Evolutionary conservation across 129 eudicot species (phyloP).

Genomic region (Cynara cardunculus): DNA sequence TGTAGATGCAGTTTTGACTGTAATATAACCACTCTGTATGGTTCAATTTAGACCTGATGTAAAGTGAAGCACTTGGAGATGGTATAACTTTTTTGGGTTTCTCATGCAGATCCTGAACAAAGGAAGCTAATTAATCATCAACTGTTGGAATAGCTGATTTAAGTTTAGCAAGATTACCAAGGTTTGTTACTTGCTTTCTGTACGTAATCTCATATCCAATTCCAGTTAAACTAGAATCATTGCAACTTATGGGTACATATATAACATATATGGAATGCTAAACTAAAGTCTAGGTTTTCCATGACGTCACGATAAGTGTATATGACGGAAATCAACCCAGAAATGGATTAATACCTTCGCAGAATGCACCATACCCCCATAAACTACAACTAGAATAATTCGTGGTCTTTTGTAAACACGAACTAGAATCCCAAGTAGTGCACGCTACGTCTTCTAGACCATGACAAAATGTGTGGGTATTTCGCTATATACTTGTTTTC

Average conservation of each 20-base stretch:
- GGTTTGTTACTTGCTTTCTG: not conserved
- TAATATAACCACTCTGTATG: constrained; percentile 4
- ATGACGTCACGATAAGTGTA: not conserved
- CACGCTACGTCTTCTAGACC: not conserved
- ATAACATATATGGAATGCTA: not conserved
- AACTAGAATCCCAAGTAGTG: not conserved
- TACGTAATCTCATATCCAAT: not conserved
- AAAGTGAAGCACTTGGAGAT: not conserved
- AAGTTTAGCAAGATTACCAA: not conserved
- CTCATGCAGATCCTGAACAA: not conserved
- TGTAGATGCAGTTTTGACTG: not conserved
- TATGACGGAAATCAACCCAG: not conserved
- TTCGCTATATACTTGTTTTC: not conserved
- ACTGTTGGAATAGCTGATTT: not conserved
- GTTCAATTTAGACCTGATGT: constrained; percentile 3
- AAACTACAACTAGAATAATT: not conserved
- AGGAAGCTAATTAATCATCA: not conserved
- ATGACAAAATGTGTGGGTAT: not conserved
- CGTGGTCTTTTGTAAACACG: not conserved
- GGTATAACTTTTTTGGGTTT: not conserved
- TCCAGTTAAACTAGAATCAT: not conserved
- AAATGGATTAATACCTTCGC: not conserved
- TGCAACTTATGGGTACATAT: not conserved
- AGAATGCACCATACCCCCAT: not conserved
- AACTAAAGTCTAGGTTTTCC: not conserved